Evolutionary conservation across 495 filamentous ascomycete genomes (phyloP).

Genomic region (Xeromyces bisporus): DNA sequence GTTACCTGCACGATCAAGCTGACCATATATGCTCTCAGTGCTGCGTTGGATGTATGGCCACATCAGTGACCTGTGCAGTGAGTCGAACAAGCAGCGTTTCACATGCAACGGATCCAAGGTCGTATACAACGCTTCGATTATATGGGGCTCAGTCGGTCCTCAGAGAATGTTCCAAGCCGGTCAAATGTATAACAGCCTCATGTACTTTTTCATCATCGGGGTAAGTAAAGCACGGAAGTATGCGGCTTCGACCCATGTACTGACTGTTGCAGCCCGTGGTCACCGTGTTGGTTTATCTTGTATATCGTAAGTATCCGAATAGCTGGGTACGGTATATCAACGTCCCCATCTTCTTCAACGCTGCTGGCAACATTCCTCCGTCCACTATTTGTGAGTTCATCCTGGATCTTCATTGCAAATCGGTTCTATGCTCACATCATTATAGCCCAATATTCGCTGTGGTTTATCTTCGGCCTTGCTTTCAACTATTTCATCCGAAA

Average conservation of each 20-base stretch:
- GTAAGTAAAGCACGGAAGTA: slow-evolving; percentile 11
- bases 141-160: slow-evolving; percentile 28
- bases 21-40: too few relatives aligned
- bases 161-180: slow-evolving; percentile 24
- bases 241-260: too few relatives aligned
- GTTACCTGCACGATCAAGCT: too few relatives aligned
- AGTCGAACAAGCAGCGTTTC: slow-evolving; percentile 23
- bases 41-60: slow-evolving; percentile 33
- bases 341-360: slow-evolving; percentile 28
- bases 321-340: slow-evolving; percentile 22
- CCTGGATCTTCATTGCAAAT: not conserved
- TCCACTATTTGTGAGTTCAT: slow-evolving; percentile 14
- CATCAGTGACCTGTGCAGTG: slow-evolving; percentile 26
- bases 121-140: slow-evolving; percentile 31
- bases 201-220: slow-evolving; percentile 27
- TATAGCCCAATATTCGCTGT: slow-evolving; percentile 27
- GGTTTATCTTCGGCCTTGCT: slow-evolving; percentile 38
- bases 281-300: slow-evolving; percentile 17
- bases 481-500: slow-evolving; percentile 44
- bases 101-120: slow-evolving; percentile 35
- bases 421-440: too few relatives aligned
- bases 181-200: slow-evolving; percentile 18
- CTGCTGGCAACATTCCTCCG: slow-evolving; percentile 24
- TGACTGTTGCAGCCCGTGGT: slow-evolving; percentile 9
- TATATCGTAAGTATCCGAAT: slow-evolving; percentile 22